Evolutionary conservation across 352 stramenopile species (phyloP).

Genomic region (Peronosclerospora sorghi): DNA sequence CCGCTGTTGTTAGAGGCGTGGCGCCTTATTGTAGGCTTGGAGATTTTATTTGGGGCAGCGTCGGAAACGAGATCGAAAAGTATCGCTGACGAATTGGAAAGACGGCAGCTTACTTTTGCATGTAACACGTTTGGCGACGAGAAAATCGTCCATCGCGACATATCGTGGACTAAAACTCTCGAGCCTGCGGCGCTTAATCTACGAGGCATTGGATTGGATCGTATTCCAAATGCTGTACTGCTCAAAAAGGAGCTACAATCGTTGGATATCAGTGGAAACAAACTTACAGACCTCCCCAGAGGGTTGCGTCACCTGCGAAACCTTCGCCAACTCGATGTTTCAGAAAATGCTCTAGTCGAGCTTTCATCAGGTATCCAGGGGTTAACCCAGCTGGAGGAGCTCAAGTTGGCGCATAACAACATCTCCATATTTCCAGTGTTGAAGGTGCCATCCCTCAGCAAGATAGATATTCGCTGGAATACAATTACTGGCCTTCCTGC

Average conservation of each 20-base stretch:
- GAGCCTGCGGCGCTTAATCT: slow-evolving; percentile 8
- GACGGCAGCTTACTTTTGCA: slow-evolving; percentile 21
- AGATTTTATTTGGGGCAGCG: slow-evolving; percentile 44
- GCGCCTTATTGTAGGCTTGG: slow-evolving; percentile 34
- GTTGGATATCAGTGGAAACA: slow-evolving; percentile 43
- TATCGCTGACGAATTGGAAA: slow-evolving; percentile 24
- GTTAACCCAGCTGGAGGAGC: slow-evolving; percentile 22
- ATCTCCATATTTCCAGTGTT: slow-evolving; percentile 17
- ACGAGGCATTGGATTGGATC: slow-evolving; percentile 16
- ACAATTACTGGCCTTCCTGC: slow-evolving; percentile 10
- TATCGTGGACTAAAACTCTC: not conserved
- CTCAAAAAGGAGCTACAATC: slow-evolving; percentile 19
- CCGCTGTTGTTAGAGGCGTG: slow-evolving; percentile 33
- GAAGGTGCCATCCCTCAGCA: slow-evolving; percentile 17
- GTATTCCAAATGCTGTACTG: slow-evolving; percentile 28
- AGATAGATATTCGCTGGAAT: slow-evolving; percentile 39
- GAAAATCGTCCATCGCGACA: not conserved
- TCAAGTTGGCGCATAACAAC: slow-evolving; percentile 55
- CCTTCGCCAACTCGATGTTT: slow-evolving; percentile 36
- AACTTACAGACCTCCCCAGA: slow-evolving; percentile 31
- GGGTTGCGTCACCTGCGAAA: slow-evolving; percentile 23
- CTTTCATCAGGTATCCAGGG: slow-evolving; percentile 23
- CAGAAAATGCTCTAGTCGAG: slow-evolving; percentile 40
- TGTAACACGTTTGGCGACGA: slow-evolving; percentile 26
- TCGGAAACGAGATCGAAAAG: slow-evolving; percentile 10